phyloP scores from a whole-genome alignment of 306 rosid species.

The Echinosophora koreensis region DNA sequence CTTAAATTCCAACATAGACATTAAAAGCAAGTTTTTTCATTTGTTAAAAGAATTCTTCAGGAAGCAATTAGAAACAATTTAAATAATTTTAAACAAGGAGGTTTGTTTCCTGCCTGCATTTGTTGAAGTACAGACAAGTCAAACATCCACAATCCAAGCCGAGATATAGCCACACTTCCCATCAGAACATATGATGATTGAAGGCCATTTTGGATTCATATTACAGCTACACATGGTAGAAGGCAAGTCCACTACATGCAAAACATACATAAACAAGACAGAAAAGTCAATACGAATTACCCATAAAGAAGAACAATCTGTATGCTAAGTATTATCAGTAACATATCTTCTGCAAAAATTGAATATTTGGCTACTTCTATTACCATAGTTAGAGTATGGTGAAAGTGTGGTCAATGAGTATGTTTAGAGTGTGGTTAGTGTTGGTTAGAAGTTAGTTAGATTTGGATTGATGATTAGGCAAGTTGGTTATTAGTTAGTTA shows the following conservation, averaged over 20 bases:
- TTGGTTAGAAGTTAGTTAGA: too few species aligned
- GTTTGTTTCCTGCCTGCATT: constrained; percentile 72
- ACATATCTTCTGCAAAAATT: constrained; percentile 1
- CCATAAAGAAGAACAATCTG: not conserved
- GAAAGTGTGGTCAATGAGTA: not conserved
- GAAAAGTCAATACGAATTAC: constrained; percentile 15
- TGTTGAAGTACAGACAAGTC: constrained; percentile 88
- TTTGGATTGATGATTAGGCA: not conserved
- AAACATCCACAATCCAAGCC: constrained; percentile 96
- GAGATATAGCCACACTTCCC: constrained; percentile 83
- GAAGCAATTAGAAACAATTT: constrained; percentile 1
- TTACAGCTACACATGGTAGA: constrained; percentile 69
- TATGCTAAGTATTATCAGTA: not conserved
- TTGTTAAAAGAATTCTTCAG: not conserved
- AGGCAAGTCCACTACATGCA: constrained; percentile 79
- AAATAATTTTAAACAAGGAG: not conserved
- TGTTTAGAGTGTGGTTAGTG: too few species aligned
- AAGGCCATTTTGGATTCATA: constrained; percentile 56
- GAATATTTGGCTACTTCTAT: not conserved
- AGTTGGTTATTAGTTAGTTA: not conserved
- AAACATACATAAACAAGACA: constrained; percentile 20
- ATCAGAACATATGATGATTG: constrained; percentile 72
- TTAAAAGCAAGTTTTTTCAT: not conserved
- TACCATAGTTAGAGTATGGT: not conserved
- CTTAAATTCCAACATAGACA: too few species aligned